Conservation (phyloP, 768 basidiomycete genomes). For the Pulveroboletus frians region DNA sequence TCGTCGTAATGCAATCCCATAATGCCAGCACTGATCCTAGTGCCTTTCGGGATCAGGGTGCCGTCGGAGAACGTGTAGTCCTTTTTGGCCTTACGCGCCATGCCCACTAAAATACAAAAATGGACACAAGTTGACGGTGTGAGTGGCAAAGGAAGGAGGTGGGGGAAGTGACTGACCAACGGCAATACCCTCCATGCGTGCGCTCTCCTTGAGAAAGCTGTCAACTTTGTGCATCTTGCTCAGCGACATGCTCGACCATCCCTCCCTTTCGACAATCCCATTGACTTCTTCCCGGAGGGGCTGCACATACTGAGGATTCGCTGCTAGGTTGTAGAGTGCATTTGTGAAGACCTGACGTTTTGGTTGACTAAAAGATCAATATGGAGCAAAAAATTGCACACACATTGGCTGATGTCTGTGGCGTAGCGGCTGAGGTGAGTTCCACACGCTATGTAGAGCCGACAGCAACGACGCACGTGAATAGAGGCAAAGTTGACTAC, state of each 20-base stretch:
- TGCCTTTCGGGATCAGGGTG: too few relatives aligned
- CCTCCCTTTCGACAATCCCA: slow-evolving; percentile 1
- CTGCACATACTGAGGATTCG: too few relatives aligned
- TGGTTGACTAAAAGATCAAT: not conserved
- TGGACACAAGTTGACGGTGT: slow-evolving; percentile 8
- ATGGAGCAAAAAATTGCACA: too few relatives aligned
- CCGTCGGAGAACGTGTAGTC: not conserved
- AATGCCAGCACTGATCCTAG: not conserved
- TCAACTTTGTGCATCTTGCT: slow-evolving; percentile 32
- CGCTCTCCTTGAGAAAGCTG: too few relatives aligned
- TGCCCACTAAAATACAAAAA: slow-evolving; percentile 30
- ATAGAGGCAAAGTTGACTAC: too few relatives aligned
- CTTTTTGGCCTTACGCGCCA: slow-evolving; percentile 8
- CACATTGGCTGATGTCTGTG: too few relatives aligned
- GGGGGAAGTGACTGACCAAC: slow-evolving; percentile 16
- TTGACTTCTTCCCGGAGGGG: too few relatives aligned
- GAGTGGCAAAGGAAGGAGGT: not conserved
- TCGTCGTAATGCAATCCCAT: not conserved
- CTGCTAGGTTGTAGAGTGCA: too few relatives aligned
- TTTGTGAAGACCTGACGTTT: too few relatives aligned
- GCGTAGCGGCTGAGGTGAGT: too few relatives aligned
- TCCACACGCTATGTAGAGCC: too few relatives aligned
- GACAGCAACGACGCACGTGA: too few relatives aligned
- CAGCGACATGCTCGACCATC: slow-evolving; percentile 11
- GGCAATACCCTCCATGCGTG: not conserved